Base-by-base conservation (phyloP, 2,329 filamentous ascomycete species). In the Pyrenochaeta sp. region DNA sequence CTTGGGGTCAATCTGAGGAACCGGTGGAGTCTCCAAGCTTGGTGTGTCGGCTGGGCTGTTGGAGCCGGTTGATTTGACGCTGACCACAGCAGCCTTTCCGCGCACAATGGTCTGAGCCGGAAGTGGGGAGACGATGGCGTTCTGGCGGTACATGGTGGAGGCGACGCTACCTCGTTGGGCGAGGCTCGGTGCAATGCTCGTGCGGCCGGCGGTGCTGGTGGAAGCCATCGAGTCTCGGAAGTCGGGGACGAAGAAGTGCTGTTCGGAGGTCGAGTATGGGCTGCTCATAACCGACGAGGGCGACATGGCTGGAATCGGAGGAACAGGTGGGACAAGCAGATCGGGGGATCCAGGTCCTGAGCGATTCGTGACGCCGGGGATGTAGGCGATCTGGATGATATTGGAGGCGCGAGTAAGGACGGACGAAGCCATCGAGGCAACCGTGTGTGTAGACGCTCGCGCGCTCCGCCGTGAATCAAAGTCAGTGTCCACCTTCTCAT, bases 371-470 rank as follows among this genome's bases (percentile, higher is more conserved):
- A 98, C 93, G 55, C 95, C 95, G 12, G 95, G 95, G 63, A 99
- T 98, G 76, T 98, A 99, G 50, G 95, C 95, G 77, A 99, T 99
- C 78, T 98, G 95, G 68, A 99, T 99, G 73, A 99, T 94, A 80
- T 99, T 99, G 69, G 95, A 98, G 43, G 95, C 95, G 58, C 95
- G 88, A 15, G 95, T 98, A 56, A 97, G 85, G 54, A 98, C 92
- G 21, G 94, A 98, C 9, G 93, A 97, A 14, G 95, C 95, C 72
- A 99, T 92, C 11, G 94, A 98, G 68, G 90, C 85, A 49, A 94
- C 89, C n/a, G 91, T 91, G 73, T 95, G 87, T 39, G 91, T 90
- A 10, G 93, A 95, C 49, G 90, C 85, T 64, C 92, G 84, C 61
- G 87, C 83, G 64, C 86, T 83, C 60, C 83, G 75, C 62, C 81